phyloP scores from a whole-genome alignment of 1,284 basidiomycete species.

The Ceratobasidium sp. region DNA sequence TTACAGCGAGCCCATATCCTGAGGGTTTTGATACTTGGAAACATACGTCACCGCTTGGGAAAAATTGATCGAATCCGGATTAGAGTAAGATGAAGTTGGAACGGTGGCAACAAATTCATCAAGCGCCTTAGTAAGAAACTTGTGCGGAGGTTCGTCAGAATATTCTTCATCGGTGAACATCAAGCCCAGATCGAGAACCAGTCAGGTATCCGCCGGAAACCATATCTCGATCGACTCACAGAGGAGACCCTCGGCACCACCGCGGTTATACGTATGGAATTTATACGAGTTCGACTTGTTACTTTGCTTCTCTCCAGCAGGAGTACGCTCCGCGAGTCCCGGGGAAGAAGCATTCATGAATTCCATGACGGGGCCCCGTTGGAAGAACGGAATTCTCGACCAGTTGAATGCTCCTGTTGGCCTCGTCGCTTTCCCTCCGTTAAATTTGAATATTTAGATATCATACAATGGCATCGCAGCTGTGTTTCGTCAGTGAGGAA shows the following conservation, averaged over 20 bases:
- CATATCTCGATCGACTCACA: slow-evolving; percentile 66
- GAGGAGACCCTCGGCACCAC: slow-evolving; percentile 82
- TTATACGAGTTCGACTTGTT: slow-evolving; percentile 96
- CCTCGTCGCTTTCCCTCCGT: too few relatives aligned
- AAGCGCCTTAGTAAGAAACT: slow-evolving; percentile 91
- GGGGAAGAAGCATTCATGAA: slow-evolving; percentile 92
- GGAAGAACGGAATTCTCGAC: slow-evolving; percentile 96
- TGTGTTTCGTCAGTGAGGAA: too few relatives aligned
- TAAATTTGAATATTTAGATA: too few relatives aligned
- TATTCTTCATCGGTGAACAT: slow-evolving; percentile 97
- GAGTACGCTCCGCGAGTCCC: slow-evolving; percentile 94
- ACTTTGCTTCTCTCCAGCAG: slow-evolving; percentile 89
- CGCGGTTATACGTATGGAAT: slow-evolving; percentile 92
- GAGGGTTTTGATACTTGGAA: slow-evolving; percentile 98
- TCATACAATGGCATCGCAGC: too few relatives aligned
- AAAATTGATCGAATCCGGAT: slow-evolving; percentile 75
- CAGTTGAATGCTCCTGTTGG: too few relatives aligned
- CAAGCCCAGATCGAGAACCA: slow-evolving; percentile 72
- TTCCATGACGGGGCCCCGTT: slow-evolving; percentile 85
- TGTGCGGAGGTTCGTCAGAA: slow-evolving; percentile 96
- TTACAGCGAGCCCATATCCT: too few relatives aligned
- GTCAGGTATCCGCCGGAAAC: not conserved
- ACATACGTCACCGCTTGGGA: slow-evolving; percentile 84
- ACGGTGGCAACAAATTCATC: slow-evolving; percentile 93
- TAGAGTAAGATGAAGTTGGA: slow-evolving; percentile 74